phyloP scores from a whole-genome alignment of 2,329 filamentous ascomycete genomes.

The Myriosclerotinia duriaeana region DNA sequence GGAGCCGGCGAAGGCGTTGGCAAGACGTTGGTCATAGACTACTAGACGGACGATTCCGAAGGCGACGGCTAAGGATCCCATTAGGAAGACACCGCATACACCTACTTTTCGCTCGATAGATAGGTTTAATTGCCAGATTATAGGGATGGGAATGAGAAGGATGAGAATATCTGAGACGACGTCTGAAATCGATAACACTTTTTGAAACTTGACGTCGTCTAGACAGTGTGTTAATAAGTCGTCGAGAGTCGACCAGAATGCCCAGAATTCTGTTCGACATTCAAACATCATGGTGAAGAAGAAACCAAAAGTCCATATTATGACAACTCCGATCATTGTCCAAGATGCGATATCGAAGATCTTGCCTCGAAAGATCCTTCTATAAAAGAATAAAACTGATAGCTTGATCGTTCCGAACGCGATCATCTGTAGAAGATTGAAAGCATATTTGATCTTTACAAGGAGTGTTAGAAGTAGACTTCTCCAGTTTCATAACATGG shows the following conservation, averaged over 20 bases:
- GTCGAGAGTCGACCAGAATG: neutral
- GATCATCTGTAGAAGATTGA: conserved; percentile 5
- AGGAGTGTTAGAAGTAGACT: neutral
- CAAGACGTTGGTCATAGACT: neutral
- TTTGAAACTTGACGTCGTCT: conserved; percentile 1
- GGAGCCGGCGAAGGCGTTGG: neutral
- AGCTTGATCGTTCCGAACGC: neutral
- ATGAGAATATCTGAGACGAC: neutral
- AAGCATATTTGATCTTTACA: neutral
- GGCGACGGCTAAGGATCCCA: neutral
- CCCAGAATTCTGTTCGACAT: neutral
- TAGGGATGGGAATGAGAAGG: neutral
- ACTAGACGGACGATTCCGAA: neutral
- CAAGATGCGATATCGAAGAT: neutral
- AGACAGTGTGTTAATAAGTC: neutral
- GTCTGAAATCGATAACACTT: neutral
- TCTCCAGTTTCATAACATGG: neutral
- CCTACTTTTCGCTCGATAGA: neutral
- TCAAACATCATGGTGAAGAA: conserved; percentile 8
- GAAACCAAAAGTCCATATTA: neutral
- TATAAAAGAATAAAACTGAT: neutral
- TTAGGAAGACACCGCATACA: neutral
- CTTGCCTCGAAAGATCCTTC: neutral
- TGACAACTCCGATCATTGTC: neutral
- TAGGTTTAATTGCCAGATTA: neutral